Conservation (phyloP, 176 grass and related monocot genomes). For the Tuctoria greenei region DNA sequence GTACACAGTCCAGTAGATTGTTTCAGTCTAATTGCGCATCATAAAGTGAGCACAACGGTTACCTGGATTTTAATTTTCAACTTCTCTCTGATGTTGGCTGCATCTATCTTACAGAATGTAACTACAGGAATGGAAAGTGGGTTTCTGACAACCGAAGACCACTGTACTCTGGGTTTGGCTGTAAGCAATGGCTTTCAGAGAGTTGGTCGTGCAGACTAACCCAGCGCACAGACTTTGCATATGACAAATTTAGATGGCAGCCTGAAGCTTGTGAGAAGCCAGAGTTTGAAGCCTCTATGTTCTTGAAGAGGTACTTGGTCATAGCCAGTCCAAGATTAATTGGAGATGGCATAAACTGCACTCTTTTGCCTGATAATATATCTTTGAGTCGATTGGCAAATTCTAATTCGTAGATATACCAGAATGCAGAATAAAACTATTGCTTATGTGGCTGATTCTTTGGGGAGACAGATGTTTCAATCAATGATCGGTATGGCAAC, state of each 20-base stretch:
- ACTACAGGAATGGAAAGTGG: conserved; percentile 80
- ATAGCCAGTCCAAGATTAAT: conserved; percentile 35
- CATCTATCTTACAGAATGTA: conserved; percentile 53
- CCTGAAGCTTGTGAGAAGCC: conserved; percentile 72
- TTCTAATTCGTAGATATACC: conserved; percentile 61
- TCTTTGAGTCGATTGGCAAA: neutral
- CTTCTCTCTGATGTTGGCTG: conserved; percentile 33
- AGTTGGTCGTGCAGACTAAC: conserved; percentile 88
- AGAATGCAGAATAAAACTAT: conserved; percentile 96
- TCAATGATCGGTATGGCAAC: conserved; percentile 94
- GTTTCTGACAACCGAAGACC: conserved; percentile 59
- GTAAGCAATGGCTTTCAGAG: conserved; percentile 82
- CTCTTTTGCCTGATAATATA: conserved; percentile 18
- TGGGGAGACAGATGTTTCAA: conserved; percentile 92
- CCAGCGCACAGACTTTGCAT: conserved; percentile 69
- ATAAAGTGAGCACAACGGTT: neutral
- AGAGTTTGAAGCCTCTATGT: conserved; percentile 61
- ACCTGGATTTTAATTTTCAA: neutral
- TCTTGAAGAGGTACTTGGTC: conserved; percentile 69
- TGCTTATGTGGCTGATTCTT: conserved; percentile 86
- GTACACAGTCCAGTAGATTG: neutral
- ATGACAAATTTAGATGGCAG: conserved; percentile 86
- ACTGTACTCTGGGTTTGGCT: conserved; percentile 79
- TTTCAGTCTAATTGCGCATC: conserved; percentile 7
- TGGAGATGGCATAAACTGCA: conserved; percentile 29